Percentiles rank a stretch among this genome's conserved stretches.
These are phyloP conservation scores for Lepiota subincarnata DNA, from an alignment of 768 basidiomycete species.

Conservation along the genomic window DNA sequence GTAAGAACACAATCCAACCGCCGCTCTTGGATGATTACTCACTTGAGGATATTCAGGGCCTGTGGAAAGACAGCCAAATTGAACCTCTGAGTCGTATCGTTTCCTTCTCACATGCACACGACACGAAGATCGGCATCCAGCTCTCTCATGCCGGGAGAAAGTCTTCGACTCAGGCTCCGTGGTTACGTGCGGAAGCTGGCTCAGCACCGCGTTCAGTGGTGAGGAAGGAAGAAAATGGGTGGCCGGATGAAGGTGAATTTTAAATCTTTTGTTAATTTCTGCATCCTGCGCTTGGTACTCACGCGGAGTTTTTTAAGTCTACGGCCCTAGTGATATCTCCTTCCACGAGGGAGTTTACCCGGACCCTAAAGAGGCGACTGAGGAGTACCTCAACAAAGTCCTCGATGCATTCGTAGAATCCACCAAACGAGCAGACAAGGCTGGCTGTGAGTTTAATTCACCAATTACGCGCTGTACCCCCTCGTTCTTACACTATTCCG, in stretches of 20 bases:
- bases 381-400: conserved; percentile 48
- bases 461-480: neutral
- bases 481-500: neutral
- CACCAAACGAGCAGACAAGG: conserved; percentile 47
- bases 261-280: neutral
- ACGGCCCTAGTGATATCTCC: conserved; percentile 54
- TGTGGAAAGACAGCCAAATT: conserved; percentile 79
- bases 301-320: conserved; percentile 37
- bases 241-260: conserved; percentile 57
- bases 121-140: conserved; percentile 71
- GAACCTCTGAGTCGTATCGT: conserved; percentile 67
- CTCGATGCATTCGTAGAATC: conserved; percentile 59
- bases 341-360: conserved; percentile 47
- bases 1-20: conserved; percentile 28
- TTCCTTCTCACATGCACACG: conserved; percentile 68
- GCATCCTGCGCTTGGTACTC: neutral
- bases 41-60: conserved; percentile 32
- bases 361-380: conserved; percentile 53
- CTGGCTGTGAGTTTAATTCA: conserved; percentile 51
- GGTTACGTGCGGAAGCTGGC: conserved; percentile 43
- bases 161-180: conserved; percentile 65
- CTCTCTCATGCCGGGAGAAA: conserved; percentile 74
- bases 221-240: conserved; percentile 52
- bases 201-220: conserved; percentile 32
- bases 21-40: neutral